Conservation (phyloP, 495 filamentous ascomycete genomes). For the Xylaria castorea region DNA sequence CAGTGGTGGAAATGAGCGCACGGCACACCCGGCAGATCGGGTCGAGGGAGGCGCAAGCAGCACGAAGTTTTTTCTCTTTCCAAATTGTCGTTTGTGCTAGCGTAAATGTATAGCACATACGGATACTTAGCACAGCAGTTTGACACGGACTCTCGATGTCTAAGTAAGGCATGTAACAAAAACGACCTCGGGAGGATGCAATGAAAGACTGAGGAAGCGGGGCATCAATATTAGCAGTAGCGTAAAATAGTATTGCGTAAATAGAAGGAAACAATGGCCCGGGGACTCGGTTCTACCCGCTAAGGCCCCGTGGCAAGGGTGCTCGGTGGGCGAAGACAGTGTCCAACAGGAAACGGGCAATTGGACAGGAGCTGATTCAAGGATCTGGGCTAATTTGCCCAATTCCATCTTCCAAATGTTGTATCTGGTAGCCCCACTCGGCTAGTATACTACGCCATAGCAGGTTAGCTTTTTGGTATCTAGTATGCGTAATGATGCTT, state of each 20-base stretch:
- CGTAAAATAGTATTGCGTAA: not conserved
- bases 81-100: not conserved
- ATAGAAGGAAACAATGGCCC: conserved; percentile 10
- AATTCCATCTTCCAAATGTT: not conserved
- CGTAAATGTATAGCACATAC: not conserved
- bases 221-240: not conserved
- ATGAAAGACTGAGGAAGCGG: not conserved
- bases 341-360: not conserved
- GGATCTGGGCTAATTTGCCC: conserved; percentile 7
- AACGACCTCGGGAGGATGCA: not conserved
- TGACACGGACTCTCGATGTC: not conserved
- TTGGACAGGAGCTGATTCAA: not conserved
- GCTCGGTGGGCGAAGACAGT: conserved; percentile 12
- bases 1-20: conserved; percentile 21
- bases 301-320: conserved; percentile 14
- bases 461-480: not conserved
- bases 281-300: conserved; percentile 24
- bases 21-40: conserved; percentile 22
- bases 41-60: conserved; percentile 18
- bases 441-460: not conserved
- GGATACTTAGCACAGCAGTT: not conserved
- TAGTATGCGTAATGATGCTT: not conserved
- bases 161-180: not conserved
- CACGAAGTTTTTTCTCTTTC: not conserved
- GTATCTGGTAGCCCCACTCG: not conserved